phyloP scores from a whole-genome alignment of 2,329 filamentous ascomycete species.

The Ophiostoma fasciatum region DNA sequence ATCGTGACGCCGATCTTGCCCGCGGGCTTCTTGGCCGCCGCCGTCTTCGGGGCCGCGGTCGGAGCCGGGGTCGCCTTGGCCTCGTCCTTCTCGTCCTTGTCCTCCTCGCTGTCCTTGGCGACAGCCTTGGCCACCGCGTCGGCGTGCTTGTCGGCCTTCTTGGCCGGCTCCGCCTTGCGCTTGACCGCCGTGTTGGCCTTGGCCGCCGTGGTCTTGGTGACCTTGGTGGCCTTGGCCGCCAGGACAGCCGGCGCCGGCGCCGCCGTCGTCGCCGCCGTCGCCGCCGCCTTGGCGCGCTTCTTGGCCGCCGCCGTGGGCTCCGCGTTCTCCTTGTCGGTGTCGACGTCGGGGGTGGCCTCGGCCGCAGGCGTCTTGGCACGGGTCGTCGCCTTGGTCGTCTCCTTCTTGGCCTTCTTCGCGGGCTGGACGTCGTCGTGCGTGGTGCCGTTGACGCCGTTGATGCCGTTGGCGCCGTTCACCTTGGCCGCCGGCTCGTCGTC shows the following conservation, averaged over 20 bases:
- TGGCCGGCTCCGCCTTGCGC: slow-evolving; percentile 3
- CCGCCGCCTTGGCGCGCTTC: slow-evolving; percentile 4
- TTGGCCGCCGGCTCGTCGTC: slow-evolving; percentile 9
- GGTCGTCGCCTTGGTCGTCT: slow-evolving; percentile 1
- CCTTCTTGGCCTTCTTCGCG: slow-evolving; percentile 14
- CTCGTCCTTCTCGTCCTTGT: slow-evolving; percentile 4
- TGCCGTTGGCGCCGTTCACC: slow-evolving; percentile 6
- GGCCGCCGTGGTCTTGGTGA: slow-evolving; percentile 4
- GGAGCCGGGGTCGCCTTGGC: slow-evolving; percentile 10
- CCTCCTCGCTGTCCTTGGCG: slow-evolving; percentile 7
- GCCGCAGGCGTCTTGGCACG: slow-evolving; percentile 4
- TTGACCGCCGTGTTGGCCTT: slow-evolving; percentile 8
- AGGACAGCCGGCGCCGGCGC: slow-evolving; percentile 2
- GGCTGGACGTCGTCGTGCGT: slow-evolving; percentile 10
- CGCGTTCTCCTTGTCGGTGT: slow-evolving; percentile 8
- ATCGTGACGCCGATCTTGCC: slow-evolving; percentile 25
- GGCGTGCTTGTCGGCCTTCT: neutral
- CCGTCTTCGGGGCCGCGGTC: slow-evolving; percentile 10
- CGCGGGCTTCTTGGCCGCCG: slow-evolving; percentile 30
- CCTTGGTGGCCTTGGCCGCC: slow-evolving; percentile 5
- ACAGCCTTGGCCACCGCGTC: slow-evolving; percentile 6
- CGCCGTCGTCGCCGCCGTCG: neutral
- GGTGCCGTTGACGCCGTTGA: neutral
- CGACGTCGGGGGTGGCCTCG: neutral
- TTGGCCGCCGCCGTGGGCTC: slow-evolving; percentile 7